Conservation (phyloP, 2,329 filamentous ascomycete genomes). For the Blumeria hordei region DNA sequence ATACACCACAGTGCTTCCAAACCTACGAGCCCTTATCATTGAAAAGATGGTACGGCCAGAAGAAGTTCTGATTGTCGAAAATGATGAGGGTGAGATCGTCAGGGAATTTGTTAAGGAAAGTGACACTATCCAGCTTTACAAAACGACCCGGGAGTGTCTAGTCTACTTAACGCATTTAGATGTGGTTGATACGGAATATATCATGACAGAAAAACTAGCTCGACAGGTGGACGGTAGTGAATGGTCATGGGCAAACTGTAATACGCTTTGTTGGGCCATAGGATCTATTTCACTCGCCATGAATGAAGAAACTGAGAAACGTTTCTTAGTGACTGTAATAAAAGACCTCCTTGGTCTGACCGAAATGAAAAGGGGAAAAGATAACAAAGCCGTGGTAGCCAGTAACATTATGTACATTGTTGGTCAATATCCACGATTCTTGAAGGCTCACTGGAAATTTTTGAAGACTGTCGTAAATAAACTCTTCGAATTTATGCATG, state of each 20-base stretch:
- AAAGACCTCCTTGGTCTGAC: slow-evolving; percentile 92
- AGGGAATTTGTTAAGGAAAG: slow-evolving; percentile 98
- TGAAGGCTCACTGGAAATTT: slow-evolving; percentile 99
- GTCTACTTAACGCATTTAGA: slow-evolving; percentile 95
- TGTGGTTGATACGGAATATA: slow-evolving; percentile 88
- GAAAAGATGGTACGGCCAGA: slow-evolving; percentile 98
- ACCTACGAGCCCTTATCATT: slow-evolving; percentile 92
- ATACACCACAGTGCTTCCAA: slow-evolving; percentile 82
- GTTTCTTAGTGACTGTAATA: slow-evolving; percentile 94
- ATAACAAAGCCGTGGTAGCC: slow-evolving; percentile 97
- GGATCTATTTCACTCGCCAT: slow-evolving; percentile 96
- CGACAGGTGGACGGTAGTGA: slow-evolving; percentile 86
- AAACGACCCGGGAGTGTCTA: slow-evolving; percentile 89
- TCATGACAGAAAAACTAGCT: slow-evolving; percentile 96
- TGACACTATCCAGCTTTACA: slow-evolving; percentile 96
- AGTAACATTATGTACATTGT: slow-evolving; percentile 99
- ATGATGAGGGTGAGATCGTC: slow-evolving; percentile 96
- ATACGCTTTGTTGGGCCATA: slow-evolving; percentile 97
- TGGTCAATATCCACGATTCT: slow-evolving; percentile 88
- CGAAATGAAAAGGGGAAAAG: slow-evolving; percentile 97
- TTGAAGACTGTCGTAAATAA: slow-evolving; percentile 99
- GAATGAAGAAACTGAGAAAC: slow-evolving; percentile 98
- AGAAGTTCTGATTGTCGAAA: slow-evolving; percentile 97
- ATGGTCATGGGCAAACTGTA: slow-evolving; percentile 99
- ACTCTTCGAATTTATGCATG: slow-evolving; percentile 99